Base-by-base conservation (phyloP, 78 protist genomes). In the Anaeramoeba flamelloides region DNA sequence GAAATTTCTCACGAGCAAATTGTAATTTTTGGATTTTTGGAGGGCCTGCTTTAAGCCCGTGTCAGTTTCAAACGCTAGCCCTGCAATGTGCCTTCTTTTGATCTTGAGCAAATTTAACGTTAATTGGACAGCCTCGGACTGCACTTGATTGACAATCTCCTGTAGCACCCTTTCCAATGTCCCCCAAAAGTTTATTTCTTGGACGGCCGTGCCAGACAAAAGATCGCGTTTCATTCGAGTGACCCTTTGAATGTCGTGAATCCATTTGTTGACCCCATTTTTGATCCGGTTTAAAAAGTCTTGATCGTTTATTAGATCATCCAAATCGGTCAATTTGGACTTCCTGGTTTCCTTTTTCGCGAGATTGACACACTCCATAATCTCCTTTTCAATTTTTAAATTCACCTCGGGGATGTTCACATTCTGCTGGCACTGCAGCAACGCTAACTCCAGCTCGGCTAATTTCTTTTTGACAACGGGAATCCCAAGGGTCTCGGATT, bases 111-210 rank as follows among this genome's bases (percentile, higher is more conserved):
- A 53, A 26, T 53, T 17, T 26, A 53, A 17, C 17, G 8, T 8
- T 26, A 53, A 17, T 53, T 53, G 69, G 8, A 17, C 17, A 26
- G 8, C 69, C 17, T 8, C 17, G 8, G 69, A 26, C 17, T 53
- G 8, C 8, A 53, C 69, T 53, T 53, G 69, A 26, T 53, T 53
- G 17, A 26, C 69, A 53, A 53, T 53, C 1, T 39, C 64, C n/a
- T 38, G 38, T 32, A 91, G 83, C 1, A 82, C 88, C 1, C 75
- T 33, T 39, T 87, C 91, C 30, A 91, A 38, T 37, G 83, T 83
- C 8, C 53, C 12, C 94, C 94, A 91, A 77, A 91, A 91, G 77
- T 80, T 77, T 79, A 91, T 79, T 79, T 91, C 91, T 81, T 65
- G 64, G 17, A 41, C 0, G 2, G 84, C 84, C 2, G 79, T 4